Conservation (phyloP, 306 rosid genomes). For the Quercus wislizeni region DNA sequence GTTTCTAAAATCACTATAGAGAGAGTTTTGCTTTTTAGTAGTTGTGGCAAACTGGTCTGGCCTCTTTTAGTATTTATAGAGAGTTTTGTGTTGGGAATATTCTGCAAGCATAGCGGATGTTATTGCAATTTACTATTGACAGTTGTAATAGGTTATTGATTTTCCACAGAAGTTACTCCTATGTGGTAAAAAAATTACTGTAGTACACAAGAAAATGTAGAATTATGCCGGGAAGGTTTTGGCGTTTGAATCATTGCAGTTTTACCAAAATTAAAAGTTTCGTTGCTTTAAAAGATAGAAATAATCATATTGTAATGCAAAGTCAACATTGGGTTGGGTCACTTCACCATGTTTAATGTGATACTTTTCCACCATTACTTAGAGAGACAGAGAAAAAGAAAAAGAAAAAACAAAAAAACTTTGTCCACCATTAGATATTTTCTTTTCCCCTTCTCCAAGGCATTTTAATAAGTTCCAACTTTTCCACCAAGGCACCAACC, state of each 20-base stretch:
- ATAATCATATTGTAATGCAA: too few species aligned
- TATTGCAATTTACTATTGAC: not conserved
- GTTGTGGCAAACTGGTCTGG: not conserved
- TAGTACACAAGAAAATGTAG: not conserved
- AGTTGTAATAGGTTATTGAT: not conserved
- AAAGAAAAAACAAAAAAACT: too few species aligned
- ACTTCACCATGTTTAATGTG: too few species aligned
- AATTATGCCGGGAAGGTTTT: not conserved
- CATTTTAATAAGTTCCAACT: too few species aligned
- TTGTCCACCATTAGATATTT: too few species aligned
- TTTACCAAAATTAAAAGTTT: not conserved
- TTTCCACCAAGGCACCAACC: too few species aligned
- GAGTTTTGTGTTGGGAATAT: not conserved
- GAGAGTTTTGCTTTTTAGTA: too few species aligned
- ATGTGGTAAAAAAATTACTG: too few species aligned
- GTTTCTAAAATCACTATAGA: not conserved
- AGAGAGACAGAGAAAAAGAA: too few species aligned
- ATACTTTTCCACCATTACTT: too few species aligned
- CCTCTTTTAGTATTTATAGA: slow-evolving; percentile 12
- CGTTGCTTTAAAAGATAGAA: not conserved
- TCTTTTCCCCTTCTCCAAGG: too few species aligned
- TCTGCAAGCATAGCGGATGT: not conserved
- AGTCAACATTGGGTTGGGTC: too few species aligned
- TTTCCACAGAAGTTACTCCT: not conserved
- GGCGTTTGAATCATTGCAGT: not conserved